phyloP scores from a whole-genome alignment of 441 rosid genomes.

The Corymbia citriodora region DNA sequence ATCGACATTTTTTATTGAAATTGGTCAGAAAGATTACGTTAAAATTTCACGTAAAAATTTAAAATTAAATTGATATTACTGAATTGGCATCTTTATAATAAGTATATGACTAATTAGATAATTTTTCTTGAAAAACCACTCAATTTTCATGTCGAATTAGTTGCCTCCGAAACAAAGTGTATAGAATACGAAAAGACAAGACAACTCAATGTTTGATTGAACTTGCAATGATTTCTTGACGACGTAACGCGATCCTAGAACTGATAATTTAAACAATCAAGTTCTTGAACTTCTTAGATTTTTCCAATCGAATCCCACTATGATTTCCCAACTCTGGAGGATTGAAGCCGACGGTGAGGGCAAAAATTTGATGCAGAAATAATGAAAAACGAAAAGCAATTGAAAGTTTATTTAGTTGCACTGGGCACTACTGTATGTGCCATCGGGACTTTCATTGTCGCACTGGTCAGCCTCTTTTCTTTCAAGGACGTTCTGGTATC shows the following conservation, averaged over 20 bases:
- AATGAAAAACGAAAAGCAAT: not conserved
- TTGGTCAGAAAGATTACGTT: accelerated
- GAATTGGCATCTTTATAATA: accelerated
- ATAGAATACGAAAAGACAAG: too few relatives aligned
- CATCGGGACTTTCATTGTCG: constrained; percentile 64
- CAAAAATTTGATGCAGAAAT: not conserved
- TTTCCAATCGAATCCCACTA: not conserved
- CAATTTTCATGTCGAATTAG: not conserved
- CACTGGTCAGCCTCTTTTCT: constrained; percentile 35
- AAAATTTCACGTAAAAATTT: too few relatives aligned
- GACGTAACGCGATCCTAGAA: not conserved
- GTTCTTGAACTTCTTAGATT: not conserved
- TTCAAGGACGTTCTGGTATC: not conserved
- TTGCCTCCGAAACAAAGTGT: too few relatives aligned
- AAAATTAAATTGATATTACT: too few relatives aligned
- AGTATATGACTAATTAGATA: too few relatives aligned
- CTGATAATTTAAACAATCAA: not conserved
- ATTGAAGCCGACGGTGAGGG: not conserved
- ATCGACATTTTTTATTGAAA: too few relatives aligned
- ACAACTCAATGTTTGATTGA: too few relatives aligned
- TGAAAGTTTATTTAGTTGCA: not conserved
- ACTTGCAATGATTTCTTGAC: not conserved
- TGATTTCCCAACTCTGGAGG: not conserved
- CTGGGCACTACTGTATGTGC: not conserved
- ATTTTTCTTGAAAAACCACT: not conserved